Percentiles rank a stretch among this genome's conserved stretches.
Conservation (phyloP, 2,329 filamentous ascomycete species). For the Calycina herbarum region DNA sequence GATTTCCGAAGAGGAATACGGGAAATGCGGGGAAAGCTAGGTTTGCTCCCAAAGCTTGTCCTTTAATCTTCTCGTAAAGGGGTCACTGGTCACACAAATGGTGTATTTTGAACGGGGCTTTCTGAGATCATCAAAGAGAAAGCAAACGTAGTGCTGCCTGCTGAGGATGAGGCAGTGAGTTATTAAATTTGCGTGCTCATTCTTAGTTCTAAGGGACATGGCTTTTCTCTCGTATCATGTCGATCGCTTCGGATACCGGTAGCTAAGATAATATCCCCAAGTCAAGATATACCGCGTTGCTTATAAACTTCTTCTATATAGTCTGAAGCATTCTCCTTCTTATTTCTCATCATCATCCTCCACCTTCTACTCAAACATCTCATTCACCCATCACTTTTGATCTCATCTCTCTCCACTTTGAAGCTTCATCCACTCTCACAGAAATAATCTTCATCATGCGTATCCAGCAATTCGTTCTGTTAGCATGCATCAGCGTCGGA, state of each 20-base stretch:
- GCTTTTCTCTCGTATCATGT: neutral
- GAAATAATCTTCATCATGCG: constrained; percentile 16
- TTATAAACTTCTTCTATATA: neutral
- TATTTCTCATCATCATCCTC: neutral
- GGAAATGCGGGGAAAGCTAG: neutral
- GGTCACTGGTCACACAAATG: neutral
- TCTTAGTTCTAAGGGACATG: neutral
- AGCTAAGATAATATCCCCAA: neutral
- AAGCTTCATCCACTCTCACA: neutral
- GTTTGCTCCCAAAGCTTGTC: neutral
- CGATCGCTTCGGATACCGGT: neutral
- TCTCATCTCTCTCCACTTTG: constrained; percentile 1
- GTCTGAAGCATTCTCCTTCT: neutral
- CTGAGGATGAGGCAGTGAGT: neutral
- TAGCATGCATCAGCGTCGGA: constrained; percentile 21
- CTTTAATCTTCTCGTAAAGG: neutral
- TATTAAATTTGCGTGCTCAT: neutral
- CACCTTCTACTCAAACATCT: neutral
- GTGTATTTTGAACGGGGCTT: too few species aligned
- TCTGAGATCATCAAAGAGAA: neutral
- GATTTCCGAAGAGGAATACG: neutral
- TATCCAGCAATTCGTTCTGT: constrained; percentile 18
- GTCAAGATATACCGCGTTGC: neutral
- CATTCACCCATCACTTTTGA: neutral
- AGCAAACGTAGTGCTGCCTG: neutral